These are phyloP conservation scores for Penstemon davidsonii DNA, from an alignment of 257 asterid genomes.

Conservation along the genomic window DNA sequence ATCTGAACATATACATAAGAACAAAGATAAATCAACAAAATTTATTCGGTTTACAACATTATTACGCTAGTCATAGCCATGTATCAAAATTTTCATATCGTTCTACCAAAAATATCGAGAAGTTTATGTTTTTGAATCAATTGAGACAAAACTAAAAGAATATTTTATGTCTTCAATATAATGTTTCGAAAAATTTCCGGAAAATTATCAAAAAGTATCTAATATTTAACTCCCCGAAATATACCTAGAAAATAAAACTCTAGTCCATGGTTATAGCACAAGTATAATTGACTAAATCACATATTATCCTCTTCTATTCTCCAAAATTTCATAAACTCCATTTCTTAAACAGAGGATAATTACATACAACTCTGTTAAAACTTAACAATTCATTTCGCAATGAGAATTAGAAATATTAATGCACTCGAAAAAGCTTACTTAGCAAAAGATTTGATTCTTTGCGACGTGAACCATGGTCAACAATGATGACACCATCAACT, in stretches of 20 bases:
- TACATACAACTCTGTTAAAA: constrained; percentile 12
- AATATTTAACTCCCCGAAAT: too few relatives aligned
- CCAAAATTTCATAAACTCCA: background rate
- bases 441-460: constrained; percentile 88
- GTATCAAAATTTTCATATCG: too few relatives aligned
- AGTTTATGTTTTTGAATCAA: too few relatives aligned
- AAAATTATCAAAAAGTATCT: too few relatives aligned
- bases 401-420: background rate
- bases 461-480: constrained; percentile 97
- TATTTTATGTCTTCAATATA: too few relatives aligned
- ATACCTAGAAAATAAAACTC: too few relatives aligned
- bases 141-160: too few relatives aligned
- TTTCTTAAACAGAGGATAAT: background rate
- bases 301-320: constrained; percentile 10
- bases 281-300: background rate
- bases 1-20: constrained; percentile 45
- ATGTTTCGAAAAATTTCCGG: too few relatives aligned
- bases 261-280: too few relatives aligned
- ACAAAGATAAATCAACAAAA: constrained; percentile 7
- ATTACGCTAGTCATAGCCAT: too few relatives aligned
- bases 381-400: background rate
- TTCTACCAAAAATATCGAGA: too few relatives aligned
- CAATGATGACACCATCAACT: constrained; percentile 81
- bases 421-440: constrained; percentile 48
- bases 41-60: too few relatives aligned